A percentile compares a stretch with the other conserved stretches of the same genome.
phyloP scores from a whole-genome alignment of 2,329 filamentous ascomycete species.

The Botrytis paeoniae region DNA sequence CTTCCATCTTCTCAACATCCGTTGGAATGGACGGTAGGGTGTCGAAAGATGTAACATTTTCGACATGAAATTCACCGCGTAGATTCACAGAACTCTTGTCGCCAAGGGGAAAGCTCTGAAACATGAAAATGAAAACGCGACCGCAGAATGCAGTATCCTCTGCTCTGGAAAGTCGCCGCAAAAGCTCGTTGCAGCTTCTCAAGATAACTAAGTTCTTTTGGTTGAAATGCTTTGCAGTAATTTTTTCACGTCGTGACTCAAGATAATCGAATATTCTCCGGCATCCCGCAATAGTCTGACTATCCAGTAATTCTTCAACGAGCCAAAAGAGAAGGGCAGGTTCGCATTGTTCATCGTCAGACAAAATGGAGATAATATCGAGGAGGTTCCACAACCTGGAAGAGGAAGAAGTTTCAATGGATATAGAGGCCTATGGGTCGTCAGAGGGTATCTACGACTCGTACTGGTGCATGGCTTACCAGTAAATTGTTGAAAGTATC shows the following conservation, averaged over 20 bases:
- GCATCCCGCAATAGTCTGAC: conserved; percentile 90
- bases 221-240: conserved; percentile 76
- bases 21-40: conserved; percentile 44
- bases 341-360: conserved; percentile 75
- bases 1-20: conserved; percentile 59
- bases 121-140: conserved; percentile 96
- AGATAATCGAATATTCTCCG: conserved; percentile 91
- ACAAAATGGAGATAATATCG: conserved; percentile 84
- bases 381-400: conserved; percentile 89
- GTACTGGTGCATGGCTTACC: conserved; percentile 50
- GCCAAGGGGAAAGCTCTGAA: conserved; percentile 93
- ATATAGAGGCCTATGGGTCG: conserved; percentile 61
- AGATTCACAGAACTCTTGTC: conserved; percentile 98
- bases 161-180: conserved; percentile 89
- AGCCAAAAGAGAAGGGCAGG: conserved; percentile 83
- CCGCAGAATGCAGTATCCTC: conserved; percentile 98
- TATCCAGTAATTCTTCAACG: conserved; percentile 92
- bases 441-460: conserved; percentile 37
- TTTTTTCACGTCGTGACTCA: conserved; percentile 85
- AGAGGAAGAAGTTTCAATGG: conserved; percentile 75
- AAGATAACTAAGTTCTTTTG: conserved; percentile 86
- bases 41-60: conserved; percentile 88
- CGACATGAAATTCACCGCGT: conserved; percentile 89
- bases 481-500: conserved; percentile 76
- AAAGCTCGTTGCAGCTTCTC: conserved; percentile 90